Percentiles rank a stretch among this genome's conserved stretches.
Evolutionary conservation across 176 grass and related monocot genomes (phyloP).

Genomic region (Rhipidocladum racemiflorum): DNA sequence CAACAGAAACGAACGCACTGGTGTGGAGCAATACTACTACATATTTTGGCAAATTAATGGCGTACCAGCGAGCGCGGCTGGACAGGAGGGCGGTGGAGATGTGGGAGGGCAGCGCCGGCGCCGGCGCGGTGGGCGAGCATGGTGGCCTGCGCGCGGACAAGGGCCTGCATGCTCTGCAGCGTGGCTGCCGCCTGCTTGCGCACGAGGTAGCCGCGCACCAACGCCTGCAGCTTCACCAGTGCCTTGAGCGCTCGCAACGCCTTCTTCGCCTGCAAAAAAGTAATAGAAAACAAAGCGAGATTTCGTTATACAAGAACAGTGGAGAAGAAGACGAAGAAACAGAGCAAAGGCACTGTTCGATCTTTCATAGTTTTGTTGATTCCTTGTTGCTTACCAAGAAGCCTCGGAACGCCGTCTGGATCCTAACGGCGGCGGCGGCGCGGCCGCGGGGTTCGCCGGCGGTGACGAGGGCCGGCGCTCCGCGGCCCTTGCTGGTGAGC

Average conservation of each 20-base stretch:
- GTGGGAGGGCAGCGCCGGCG: slow-evolving; percentile 28
- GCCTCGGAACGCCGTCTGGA: slow-evolving; percentile 88
- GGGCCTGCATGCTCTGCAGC: slow-evolving; percentile 85
- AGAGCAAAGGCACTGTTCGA: slow-evolving; percentile 16
- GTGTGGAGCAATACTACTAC: not conserved
- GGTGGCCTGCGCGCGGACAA: slow-evolving; percentile 76
- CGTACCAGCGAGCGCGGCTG: slow-evolving; percentile 39
- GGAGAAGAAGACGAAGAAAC: not conserved
- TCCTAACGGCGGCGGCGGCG: slow-evolving; percentile 53
- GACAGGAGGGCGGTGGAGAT: slow-evolving; percentile 50
- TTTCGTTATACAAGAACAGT: not conserved
- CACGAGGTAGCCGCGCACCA: slow-evolving; percentile 84
- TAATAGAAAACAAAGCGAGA: not conserved
- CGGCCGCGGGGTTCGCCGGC: not conserved
- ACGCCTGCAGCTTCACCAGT: slow-evolving; percentile 82
- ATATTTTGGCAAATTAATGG: not conserved
- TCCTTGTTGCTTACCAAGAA: slow-evolving; percentile 50
- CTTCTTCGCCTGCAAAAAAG: slow-evolving; percentile 66
- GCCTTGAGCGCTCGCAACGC: slow-evolving; percentile 92
- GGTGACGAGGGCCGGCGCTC: not conserved
- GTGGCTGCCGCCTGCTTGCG: slow-evolving; percentile 74
- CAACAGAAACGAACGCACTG: not conserved
- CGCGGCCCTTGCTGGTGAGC: slow-evolving; percentile 73
- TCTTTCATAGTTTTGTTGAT: not conserved
- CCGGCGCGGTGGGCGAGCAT: slow-evolving; percentile 47